Evolutionary conservation across 805 yeast genomes (phyloP).

Genomic region (Candida dajiaensis): DNA sequence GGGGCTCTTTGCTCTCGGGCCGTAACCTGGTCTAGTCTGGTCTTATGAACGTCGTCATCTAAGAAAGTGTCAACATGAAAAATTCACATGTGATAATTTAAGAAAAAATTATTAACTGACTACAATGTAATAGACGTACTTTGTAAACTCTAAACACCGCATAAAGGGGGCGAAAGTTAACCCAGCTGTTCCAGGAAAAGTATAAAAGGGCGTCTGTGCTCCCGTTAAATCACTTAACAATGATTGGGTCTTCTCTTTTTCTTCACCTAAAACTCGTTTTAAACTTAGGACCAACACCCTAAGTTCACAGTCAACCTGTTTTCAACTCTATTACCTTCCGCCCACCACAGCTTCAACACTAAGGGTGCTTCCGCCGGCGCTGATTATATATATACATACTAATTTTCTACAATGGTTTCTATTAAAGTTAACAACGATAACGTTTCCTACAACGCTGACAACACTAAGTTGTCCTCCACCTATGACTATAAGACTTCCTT

Average conservation of each 20-base stretch:
- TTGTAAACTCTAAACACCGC: background rate
- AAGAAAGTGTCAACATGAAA: background rate
- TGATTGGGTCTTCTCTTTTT: background rate
- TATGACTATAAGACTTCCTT: slow-evolving; percentile 66
- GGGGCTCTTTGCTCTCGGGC: too few species aligned
- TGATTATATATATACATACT: slow-evolving; percentile 16
- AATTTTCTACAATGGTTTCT: slow-evolving; percentile 20
- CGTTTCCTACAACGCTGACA: slow-evolving; percentile 38
- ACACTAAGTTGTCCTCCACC: slow-evolving; percentile 45
- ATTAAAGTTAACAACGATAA: slow-evolving; percentile 50
- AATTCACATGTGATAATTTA: background rate
- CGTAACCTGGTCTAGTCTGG: background rate
- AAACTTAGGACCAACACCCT: background rate
- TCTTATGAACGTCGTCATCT: too few species aligned
- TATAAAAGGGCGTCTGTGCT: background rate
- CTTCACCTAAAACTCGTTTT: background rate
- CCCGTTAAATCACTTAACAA: background rate
- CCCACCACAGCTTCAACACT: slow-evolving; percentile 25
- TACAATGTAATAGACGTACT: too few species aligned
- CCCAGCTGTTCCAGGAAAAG: background rate
- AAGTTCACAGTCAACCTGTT: slow-evolving; percentile 18
- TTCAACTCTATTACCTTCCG: slow-evolving; percentile 22
- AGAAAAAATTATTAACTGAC: too few species aligned
- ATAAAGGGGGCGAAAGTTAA: background rate
- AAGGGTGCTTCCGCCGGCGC: slow-evolving; percentile 23